A percentile compares a stretch with the other conserved stretches of the same genome.
These are phyloP conservation scores for Torulaspora quercuum DNA, from an alignment of 805 yeast species.

Conservation along the genomic window DNA sequence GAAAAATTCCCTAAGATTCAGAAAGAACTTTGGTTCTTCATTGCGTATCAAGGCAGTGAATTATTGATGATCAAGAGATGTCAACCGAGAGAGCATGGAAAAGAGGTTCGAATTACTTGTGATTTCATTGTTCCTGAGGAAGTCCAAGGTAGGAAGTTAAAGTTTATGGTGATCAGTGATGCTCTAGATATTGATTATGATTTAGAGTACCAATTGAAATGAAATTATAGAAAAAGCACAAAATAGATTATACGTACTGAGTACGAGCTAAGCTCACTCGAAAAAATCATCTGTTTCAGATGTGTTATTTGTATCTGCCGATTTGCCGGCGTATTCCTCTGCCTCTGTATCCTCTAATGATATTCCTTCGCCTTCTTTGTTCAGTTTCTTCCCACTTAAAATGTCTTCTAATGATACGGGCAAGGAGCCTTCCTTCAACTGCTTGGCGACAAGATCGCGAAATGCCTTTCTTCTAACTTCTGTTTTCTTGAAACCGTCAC, in stretches of 20 bases:
- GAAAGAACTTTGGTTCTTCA: slow-evolving; percentile 88
- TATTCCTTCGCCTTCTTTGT: slow-evolving; percentile 29
- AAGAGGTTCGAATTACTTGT: slow-evolving; percentile 37
- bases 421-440: slow-evolving; percentile 51
- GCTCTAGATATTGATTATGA: slow-evolving; percentile 56
- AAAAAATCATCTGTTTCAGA: slow-evolving; percentile 46
- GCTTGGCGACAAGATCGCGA: slow-evolving; percentile 50
- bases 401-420: slow-evolving; percentile 54
- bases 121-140: slow-evolving; percentile 50
- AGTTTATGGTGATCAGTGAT: slow-evolving; percentile 58
- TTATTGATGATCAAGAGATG: slow-evolving; percentile 70
- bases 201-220: slow-evolving; percentile 19
- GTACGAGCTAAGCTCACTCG: slow-evolving; percentile 38
- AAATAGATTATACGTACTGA: too few relatives aligned
- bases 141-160: slow-evolving; percentile 44
- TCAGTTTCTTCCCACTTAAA: slow-evolving; percentile 36
- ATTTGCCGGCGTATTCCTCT: slow-evolving; percentile 17
- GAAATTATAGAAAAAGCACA: too few relatives aligned
- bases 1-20: slow-evolving; percentile 88
- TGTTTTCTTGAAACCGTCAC: slow-evolving; percentile 42
- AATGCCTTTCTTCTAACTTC: slow-evolving; percentile 45
- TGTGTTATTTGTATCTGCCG: slow-evolving; percentile 26
- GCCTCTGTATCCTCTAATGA: slow-evolving; percentile 15
- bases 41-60: slow-evolving; percentile 52
- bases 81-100: slow-evolving; percentile 47